These are phyloP conservation scores for Xylariaceae sp. DNA, from an alignment of 2,329 filamentous ascomycete genomes.

Conservation along the genomic window DNA sequence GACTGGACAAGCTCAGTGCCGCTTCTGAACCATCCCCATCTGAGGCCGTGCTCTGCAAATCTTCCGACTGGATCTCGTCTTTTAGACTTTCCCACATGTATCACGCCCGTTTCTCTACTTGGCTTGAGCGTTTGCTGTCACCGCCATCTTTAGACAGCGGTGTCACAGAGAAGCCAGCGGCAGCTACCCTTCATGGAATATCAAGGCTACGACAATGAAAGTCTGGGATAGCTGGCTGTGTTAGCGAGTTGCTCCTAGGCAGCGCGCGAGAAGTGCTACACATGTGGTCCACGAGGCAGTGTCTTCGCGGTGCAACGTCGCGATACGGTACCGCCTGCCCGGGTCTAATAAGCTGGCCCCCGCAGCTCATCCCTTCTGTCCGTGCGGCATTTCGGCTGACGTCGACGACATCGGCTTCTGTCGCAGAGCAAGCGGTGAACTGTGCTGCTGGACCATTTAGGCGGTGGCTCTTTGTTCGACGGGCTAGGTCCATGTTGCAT, in stretches of 20 bases:
- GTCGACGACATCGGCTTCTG: no score
- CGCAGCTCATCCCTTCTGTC: conserved; percentile 3
- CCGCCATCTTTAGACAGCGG: conserved; percentile 8
- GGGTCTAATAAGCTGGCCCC: conserved; percentile 4
- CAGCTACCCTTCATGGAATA: background rate
- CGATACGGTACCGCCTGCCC: conserved; percentile 10
- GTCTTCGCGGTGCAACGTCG: conserved; percentile 10
- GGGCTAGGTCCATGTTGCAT: no score
- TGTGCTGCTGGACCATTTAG: no score
- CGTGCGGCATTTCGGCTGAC: background rate
- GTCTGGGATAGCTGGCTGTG: no score
- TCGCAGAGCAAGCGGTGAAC: no score
- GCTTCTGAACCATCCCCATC: background rate
- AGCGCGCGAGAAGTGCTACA: background rate
- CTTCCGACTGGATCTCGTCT: background rate
- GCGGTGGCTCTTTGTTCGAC: no score
- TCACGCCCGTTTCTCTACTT: conserved; percentile 7
- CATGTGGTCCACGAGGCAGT: conserved; percentile 13
- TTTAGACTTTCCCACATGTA: conserved; percentile 6
- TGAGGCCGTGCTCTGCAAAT: conserved; percentile 1
- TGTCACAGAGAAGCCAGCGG: conserved; percentile 1
- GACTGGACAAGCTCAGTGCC: background rate
- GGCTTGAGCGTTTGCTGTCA: conserved; percentile 3
- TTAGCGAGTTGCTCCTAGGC: background rate
- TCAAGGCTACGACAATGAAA: no score